Percentiles rank a stretch among this genome's conserved stretches.
phyloP scores from a whole-genome alignment of 2,329 filamentous ascomycete species.

The Talaromyces sp. region DNA sequence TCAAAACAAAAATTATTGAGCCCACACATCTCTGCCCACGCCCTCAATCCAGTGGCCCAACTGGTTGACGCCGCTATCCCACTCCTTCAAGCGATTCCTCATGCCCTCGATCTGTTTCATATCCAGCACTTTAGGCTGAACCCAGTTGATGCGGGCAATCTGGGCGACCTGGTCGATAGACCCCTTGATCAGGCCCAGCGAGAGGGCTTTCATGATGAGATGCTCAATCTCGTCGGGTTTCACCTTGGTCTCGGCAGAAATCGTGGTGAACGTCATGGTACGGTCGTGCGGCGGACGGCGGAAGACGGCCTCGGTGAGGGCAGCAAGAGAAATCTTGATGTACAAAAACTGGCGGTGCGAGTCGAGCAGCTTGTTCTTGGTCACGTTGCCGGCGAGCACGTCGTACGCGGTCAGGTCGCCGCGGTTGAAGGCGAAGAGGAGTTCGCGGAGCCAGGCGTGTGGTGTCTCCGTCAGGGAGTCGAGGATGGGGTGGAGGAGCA shows the following conservation, averaged over 20 bases:
- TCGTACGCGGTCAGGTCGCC: constrained; percentile 88
- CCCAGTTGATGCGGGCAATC: constrained; percentile 95
- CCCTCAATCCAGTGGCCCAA: constrained; percentile 96
- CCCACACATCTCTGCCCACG: constrained; percentile 93
- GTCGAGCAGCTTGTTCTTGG: constrained; percentile 71
- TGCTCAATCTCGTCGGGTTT: constrained; percentile 90
- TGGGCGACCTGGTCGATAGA: constrained; percentile 95
- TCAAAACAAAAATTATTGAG: constrained; percentile 50
- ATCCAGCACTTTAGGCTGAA: constrained; percentile 96
- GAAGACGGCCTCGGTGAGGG: constrained; percentile 94
- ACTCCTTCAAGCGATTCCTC: constrained; percentile 81
- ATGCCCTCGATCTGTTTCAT: constrained; percentile 93
- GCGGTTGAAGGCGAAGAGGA: constrained; percentile 97
- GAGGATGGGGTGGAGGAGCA: constrained; percentile 94
- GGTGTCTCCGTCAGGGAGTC: constrained; percentile 71
- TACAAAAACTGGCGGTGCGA: constrained; percentile 79
- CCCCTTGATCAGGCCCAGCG: constrained; percentile 79
- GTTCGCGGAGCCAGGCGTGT: constrained; percentile 82
- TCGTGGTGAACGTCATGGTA: constrained; percentile 84
- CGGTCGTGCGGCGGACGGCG: constrained; percentile 91
- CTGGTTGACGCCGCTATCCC: constrained; percentile 94
- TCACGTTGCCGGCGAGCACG: constrained; percentile 72
- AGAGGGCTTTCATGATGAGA: constrained; percentile 98
- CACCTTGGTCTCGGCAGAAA: constrained; percentile 89
- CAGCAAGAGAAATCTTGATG: constrained; percentile 96